Evolutionary conservation across 805 yeast species (phyloP), one percentile per base, ranked within the genome.

Genomic region (Priceomyces castillae): DNA sequence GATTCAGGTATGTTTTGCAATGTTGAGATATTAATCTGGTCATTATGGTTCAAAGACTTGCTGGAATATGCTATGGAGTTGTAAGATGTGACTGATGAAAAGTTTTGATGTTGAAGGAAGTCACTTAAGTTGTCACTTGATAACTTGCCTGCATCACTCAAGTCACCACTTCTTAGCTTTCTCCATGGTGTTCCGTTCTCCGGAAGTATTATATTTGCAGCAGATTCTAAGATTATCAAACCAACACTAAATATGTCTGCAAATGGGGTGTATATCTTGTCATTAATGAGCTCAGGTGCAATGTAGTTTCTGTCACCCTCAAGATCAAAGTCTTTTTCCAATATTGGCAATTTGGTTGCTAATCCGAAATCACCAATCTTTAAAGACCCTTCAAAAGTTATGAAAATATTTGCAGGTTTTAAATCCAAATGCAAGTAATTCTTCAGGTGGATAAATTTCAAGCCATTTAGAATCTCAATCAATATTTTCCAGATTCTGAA

Each of bases 101-200:
- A 64, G 47, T 67, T 64, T 23, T 61, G 62, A 52, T 69, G 71
- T 37, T 62, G 66, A 41, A 70, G 56, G 45, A 66, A 69, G 44
- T 69, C 74, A 48, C 71, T 65, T 34, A 71, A 64, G 48, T 71
- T 71, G 49, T 71, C 76, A 48, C 71, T 65, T 36, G 89, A 81
- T 46, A 90, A 71, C 53, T 82, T 79, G 1, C 98, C 97, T 0
- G 98, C 97, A 62, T 94, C 99, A 14, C 95, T 82, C 50, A 94
- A 71, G 62, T 94, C 99, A 0, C 98, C 99, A 34, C 96, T 86
- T 51, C 99, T 76, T 47, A 94, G 69, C 62, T 90, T 90, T 52
- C 95, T 95, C 99, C 99, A 94, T 23, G 95, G 90, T 11, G 88
- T 78, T 4, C 99, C 99, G 60, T 94, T 90, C 54, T 92, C 98